Conservation (phyloP, 805 yeast species). For the Starmerella etchellsii region DNA sequence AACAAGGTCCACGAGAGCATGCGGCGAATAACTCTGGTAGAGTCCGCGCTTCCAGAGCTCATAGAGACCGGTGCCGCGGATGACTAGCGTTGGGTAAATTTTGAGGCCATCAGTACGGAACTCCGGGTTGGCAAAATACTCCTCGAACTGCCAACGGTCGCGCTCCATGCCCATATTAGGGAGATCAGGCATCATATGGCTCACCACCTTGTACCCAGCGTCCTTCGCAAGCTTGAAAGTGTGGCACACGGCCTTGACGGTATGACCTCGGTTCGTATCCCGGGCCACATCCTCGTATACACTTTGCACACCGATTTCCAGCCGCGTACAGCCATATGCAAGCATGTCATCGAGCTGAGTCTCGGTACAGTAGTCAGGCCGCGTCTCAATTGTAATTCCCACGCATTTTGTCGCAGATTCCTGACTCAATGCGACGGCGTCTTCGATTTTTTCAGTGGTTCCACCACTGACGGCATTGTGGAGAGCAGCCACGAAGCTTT, state of each 20-base stretch:
- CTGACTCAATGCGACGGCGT: slow-evolving; percentile 81
- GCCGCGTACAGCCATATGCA: slow-evolving; percentile 88
- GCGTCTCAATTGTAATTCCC: slow-evolving; percentile 94
- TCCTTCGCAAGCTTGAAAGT: slow-evolving; percentile 95
- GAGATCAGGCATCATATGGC: slow-evolving; percentile 99
- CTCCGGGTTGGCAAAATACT: slow-evolving; percentile 92
- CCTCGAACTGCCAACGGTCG: slow-evolving; percentile 88
- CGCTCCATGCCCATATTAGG: slow-evolving; percentile 99
- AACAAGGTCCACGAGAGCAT: slow-evolving; percentile 83
- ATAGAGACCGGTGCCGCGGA: slow-evolving; percentile 92
- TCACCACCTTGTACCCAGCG: slow-evolving; percentile 93
- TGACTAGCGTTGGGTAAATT: slow-evolving; percentile 89
- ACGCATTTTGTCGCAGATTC: slow-evolving; percentile 94
- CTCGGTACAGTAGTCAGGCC: slow-evolving; percentile 97
- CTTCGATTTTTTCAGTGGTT: slow-evolving; percentile 75
- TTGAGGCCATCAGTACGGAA: slow-evolving; percentile 95
- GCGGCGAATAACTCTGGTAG: slow-evolving; percentile 88
- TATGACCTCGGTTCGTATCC: slow-evolving; percentile 96
- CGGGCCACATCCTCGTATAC: slow-evolving; percentile 97
- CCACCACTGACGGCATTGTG: slow-evolving; percentile 94
- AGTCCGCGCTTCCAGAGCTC: slow-evolving; percentile 96
- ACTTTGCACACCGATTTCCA: slow-evolving; percentile 94
- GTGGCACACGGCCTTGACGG: slow-evolving; percentile 90
- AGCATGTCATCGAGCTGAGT: slow-evolving; percentile 93
- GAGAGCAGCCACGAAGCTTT: slow-evolving; percentile 70